Evolutionary conservation across 2,329 filamentous ascomycete species (phyloP).

Genomic region (Trichoderma endophyticum): DNA sequence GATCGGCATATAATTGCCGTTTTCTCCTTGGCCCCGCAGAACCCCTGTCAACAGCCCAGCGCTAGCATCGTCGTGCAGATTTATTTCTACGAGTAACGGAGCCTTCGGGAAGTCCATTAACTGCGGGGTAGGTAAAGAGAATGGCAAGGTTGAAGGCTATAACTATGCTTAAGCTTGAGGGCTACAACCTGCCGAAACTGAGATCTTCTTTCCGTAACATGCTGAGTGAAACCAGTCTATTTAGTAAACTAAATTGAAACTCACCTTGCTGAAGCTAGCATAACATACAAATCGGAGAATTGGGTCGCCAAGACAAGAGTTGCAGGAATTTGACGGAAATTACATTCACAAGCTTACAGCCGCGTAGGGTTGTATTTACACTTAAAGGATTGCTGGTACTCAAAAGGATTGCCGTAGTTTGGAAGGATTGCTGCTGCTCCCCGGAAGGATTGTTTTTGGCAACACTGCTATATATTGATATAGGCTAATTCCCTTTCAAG

Average conservation of each 20-base stretch:
- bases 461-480: background rate
- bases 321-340: background rate
- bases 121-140: background rate
- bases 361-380: background rate
- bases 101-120: background rate
- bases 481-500: background rate
- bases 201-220: background rate
- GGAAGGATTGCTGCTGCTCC: background rate
- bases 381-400: background rate
- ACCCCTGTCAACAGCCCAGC: background rate
- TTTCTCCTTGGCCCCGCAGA: background rate
- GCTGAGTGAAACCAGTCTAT: fast-evolving
- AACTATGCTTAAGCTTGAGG: background rate
- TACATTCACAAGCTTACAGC: background rate
- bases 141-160: background rate
- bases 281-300: background rate
- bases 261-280: background rate
- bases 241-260: background rate
- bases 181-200: background rate
- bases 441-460: background rate
- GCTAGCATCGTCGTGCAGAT: background rate
- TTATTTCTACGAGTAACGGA: background rate
- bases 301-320: background rate
- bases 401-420: background rate
- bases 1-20: background rate